A percentile compares a stretch with the other conserved stretches of the same genome.
Evolutionary conservation across 306 rosid species (phyloP).

Genomic region (Quercus bicolor): DNA sequence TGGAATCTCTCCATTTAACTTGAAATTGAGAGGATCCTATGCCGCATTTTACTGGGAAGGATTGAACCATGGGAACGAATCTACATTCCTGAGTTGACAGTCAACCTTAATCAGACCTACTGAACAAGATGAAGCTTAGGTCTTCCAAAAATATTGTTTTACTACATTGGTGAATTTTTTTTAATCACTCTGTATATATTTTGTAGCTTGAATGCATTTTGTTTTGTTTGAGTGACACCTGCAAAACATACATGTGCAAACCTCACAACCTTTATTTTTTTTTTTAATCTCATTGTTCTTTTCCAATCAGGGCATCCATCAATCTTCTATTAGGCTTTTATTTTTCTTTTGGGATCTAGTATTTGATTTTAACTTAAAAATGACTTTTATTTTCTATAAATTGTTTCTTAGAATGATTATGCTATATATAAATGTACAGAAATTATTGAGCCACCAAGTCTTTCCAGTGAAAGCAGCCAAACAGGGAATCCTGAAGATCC

Average conservation of each 20-base stretch:
- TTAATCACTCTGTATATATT: not conserved
- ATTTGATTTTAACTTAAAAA: not conserved
- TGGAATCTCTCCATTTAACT: too few relatives aligned
- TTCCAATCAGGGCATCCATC: not conserved
- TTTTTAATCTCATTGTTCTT: not conserved
- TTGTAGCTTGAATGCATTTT: not conserved
- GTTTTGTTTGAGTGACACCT: not conserved
- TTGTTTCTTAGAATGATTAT: constrained; percentile 4
- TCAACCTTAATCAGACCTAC: not conserved
- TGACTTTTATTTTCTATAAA: not conserved
- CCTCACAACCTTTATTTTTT: not conserved
- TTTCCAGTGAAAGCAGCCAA: constrained; percentile 28
- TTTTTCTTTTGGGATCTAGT: not conserved
- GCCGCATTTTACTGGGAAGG: too few relatives aligned
- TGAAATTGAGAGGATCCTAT: too few relatives aligned
- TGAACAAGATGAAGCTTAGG: not conserved
- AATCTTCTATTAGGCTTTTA: not conserved
- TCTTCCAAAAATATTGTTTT: not conserved
- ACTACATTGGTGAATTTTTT: not conserved
- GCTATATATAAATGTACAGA: constrained; percentile 34
- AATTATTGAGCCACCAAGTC: constrained; percentile 15
- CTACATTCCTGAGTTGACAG: not conserved
- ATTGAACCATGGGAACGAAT: too few relatives aligned
- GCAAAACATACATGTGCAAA: not conserved
- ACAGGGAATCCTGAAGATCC: constrained; percentile 26